These are phyloP conservation scores for Solanum pimpinellifolium DNA, from an alignment of 257 asterid genomes.

Conservation along the genomic window DNA sequence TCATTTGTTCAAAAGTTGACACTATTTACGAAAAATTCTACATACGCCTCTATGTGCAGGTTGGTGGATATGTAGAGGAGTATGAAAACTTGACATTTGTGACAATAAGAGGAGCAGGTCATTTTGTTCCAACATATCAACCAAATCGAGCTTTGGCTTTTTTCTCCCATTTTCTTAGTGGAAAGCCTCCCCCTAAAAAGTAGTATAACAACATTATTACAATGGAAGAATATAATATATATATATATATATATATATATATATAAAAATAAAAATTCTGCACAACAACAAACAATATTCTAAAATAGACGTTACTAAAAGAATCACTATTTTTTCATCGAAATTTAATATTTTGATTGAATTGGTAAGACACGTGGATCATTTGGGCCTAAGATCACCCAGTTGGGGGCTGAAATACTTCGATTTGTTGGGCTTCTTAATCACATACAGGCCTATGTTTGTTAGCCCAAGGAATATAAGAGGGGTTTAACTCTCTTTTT, in stretches of 20 bases:
- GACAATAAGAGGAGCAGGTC: constrained; percentile 13
- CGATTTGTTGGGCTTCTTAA: not conserved
- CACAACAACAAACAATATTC: not conserved
- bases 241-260: too few relatives aligned
- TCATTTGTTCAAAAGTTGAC: not conserved
- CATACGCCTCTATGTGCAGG: not conserved
- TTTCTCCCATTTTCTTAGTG: constrained; percentile 1
- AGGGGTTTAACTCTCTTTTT: not conserved
- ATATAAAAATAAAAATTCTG: too few relatives aligned
- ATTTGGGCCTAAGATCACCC: not conserved
- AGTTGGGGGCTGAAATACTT: not conserved
- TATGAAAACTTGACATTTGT: constrained; percentile 5
- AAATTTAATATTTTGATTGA: too few relatives aligned
- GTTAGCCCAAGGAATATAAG: not conserved
- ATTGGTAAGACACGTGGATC: not conserved
- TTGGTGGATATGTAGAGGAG: constrained; percentile 13
- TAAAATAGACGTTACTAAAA: not conserved
- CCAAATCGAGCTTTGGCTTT: constrained; percentile 7
- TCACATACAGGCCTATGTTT: not conserved
- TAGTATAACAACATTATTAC: too few relatives aligned
- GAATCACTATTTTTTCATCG: not conserved
- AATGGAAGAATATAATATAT: too few relatives aligned
- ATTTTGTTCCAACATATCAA: constrained; percentile 12
- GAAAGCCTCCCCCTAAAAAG: not conserved
- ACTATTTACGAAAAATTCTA: not conserved